Base-by-base conservation (phyloP, 2,329 filamentous ascomycete species). In the Aspergillus sp. region DNA sequence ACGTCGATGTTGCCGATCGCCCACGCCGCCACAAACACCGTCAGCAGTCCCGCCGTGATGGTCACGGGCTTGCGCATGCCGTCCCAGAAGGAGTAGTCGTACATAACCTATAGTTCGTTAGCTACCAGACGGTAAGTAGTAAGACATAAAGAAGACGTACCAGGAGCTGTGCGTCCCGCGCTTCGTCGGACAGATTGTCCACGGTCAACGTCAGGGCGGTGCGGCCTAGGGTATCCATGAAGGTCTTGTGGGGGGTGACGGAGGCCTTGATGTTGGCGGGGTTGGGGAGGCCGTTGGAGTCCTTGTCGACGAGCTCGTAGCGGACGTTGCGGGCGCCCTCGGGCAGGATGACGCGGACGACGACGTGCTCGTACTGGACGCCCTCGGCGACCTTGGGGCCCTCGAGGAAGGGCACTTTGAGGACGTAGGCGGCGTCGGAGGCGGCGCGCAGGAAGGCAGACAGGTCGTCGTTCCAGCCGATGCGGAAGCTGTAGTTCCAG, bases 401-500 rank as follows among this genome's bases (percentile, higher is more conserved):
- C 74, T 97, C 91, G 10, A 99, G 77, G 76, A 99, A 94, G 6
- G 94, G 93, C 6, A 97, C 87, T 67, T 90, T 95, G 55, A 99
- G 81, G 9, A 96, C 81, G 66, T 90, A 96, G n/a, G 34, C 16
- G 34, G 84, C 82, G 54, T 90, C 85, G 21, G 81, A 81, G 43
- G 79, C 76, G 40, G 82, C 79, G 64, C 90, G 86, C 60, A 99
- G 71, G 70, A 89, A 94, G 52, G 83, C 84, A 64, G 85, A 85
- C 23, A 95, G 80, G 60, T 96, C 85, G 48, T 89, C 87, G 76
- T 97, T 95, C 94, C 94, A 99, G 61, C 94, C 94, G 52, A 97
- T 86, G 54, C 88, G 90, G 79, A 97, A 99, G 60, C 89, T 94
- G 75, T 97, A 97, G 74, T 96, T 96, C 94, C 94, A 99, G 55